Base-by-base conservation (phyloP, 768 basidiomycete genomes). In the Galerina sulciceps region DNA sequence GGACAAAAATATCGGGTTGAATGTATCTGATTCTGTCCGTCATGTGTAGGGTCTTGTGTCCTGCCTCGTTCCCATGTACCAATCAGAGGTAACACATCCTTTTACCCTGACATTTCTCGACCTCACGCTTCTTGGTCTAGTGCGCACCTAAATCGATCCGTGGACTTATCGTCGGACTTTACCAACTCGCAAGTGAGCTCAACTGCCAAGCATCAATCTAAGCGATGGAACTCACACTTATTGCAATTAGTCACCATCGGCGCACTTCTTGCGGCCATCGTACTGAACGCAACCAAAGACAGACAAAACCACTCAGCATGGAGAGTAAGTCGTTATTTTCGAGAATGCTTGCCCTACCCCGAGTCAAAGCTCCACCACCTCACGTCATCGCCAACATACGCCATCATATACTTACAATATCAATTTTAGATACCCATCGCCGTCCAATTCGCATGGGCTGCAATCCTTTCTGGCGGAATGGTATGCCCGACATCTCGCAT, bases 371-470 rank as follows among this genome's bases (percentile, higher is more conserved):
- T 55, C 15, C 14, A n/a, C 18, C 42, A 23, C 50, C 52, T 55
- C 47, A 35, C 53, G 17, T 47, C 53, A 34, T 15, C 20, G 37
- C 41, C 35, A 36, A 43, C n/a, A n/a, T n/a, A n/a, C 53, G 31
- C n/a, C 14, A 22, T 26, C 57, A 58, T 53, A 44, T 36, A 31
- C 57, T 49, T 41, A 64, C 58, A 10, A 2, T 46, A 26, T 49
- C 31, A 31, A 38, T 34, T 17, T 10, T 49, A 81, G 50, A 87
- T 90, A 59, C 90, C 91, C 41, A 88, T 89, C 62, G 79, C 81
- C 40, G 72, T 94, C 52, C 92, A 94, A 70, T 91, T 94, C 70
- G 79, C 85, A 44, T 94, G 91, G 91, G 91, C 88, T 26, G 69
- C 79, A 60, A 74, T 93, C 65, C 86, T 95, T 57, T 80, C 79